Evolutionary conservation across 495 filamentous ascomycete genomes (phyloP), one percentile per base, ranked within the genome.

Genomic region (Aspergillus wentii): DNA sequence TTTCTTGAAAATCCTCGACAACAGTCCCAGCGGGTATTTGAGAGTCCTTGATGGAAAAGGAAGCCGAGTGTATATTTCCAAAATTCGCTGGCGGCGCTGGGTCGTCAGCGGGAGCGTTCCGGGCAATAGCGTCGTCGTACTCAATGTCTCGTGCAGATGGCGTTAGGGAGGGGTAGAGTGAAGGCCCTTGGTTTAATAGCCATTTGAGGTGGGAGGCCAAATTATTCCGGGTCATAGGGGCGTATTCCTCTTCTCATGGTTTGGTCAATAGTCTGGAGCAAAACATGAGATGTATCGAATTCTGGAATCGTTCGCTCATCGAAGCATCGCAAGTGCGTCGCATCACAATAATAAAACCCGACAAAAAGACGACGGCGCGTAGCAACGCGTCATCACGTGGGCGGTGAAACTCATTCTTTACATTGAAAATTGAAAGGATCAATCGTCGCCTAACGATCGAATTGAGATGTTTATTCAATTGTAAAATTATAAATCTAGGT

Each of bases 161-260:
- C 15, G 51, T 49, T 42, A 66, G 46, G 32, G 56, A 53, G 15
- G 54, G 56, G 40, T 61, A 57, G 10, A 56, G 47, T 18, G 62
- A 60, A 28, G 56, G 51, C 36, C 62, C 62, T 61, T 59, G 64
- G 19, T 58, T 52, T 38, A 75, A 41, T 29, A 76, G 66, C 71
- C 72, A 75, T 62, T 63, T 61, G 27, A 76, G 59, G 49, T 76
- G 69, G 43, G 49, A 36, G 17, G 53, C 48, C 30, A 76, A 48
- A 49, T 76, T 76, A 52, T 69, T 61, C 49, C 56, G 73, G 55
- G 72, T 75, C 72, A 76, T 76, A 62, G 60, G 52, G 65, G 35
- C 49, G 50, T 60, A 16, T 42, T 44, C 26, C 38, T n/a, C 20
- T 49, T 39, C 38, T 52, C 64, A 68, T 68, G 47, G 41, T 51